Base-by-base conservation (phyloP, 805 yeast genomes). In the Starmerella ratchasimensis region DNA sequence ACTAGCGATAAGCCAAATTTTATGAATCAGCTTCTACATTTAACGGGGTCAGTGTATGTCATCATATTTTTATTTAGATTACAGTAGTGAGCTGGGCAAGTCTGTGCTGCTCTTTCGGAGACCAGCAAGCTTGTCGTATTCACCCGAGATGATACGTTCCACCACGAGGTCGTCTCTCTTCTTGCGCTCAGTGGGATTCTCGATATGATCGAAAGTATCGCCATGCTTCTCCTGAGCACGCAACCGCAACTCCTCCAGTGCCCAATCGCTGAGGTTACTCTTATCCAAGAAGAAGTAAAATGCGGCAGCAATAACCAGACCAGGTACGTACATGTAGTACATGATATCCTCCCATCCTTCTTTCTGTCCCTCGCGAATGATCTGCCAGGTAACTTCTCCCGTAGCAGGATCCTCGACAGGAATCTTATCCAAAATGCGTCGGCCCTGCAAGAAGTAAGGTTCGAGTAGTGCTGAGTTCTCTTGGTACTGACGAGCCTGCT, bases 291-390 rank as follows among this genome's bases (percentile, higher is more conserved):
- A 74, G 33, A 69, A 49, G 42, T 68, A 59, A 15, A 68, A 59
- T 27, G 65, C 72, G 37, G 74, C 63, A 32, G 79, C 60, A 46
- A 74, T 63, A 34, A 72, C 62, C 54, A 78, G 64, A 19, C 75
- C 73, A 15, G 94, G 94, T 42, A 81, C 69, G 47, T 77, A 78
- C 38, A 76, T 63, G 58, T 69, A 76, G 61, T 76, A 80, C 51
- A 76, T 74, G 38, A 80, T 65, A 46, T 65, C 64, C 56, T 82
- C 93, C 93, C 93, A 81, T 34, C 93, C 93, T 62, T 81, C 93
- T 54, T 74, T 74, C 51, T 70, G 74, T 37, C 76, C 71, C 54
- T 74, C 83, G 45, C 90, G 68, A 32, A 82, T 74, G 39, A 80
- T 62, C 50, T 73, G 69, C 93, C 90, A 81, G 52, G 74, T 73